A percentile compares a stretch with the other conserved stretches of the same genome.
These are phyloP conservation scores for Musa troglodytarum DNA, from an alignment of 176 grass and related monocot genomes.

Conservation along the genomic window DNA sequence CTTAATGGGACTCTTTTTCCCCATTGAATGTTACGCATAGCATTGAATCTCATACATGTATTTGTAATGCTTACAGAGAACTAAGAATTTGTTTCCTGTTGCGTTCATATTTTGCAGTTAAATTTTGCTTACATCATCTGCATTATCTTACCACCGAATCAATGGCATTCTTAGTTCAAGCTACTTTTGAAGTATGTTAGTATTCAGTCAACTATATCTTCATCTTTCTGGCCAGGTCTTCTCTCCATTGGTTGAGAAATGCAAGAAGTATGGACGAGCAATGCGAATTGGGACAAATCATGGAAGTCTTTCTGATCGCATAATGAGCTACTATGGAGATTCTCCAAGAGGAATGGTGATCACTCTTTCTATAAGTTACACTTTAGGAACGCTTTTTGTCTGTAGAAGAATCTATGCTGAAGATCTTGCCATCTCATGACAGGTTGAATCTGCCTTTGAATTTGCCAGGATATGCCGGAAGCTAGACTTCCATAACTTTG, in stretches of 20 bases:
- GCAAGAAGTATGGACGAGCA: slow-evolving; percentile 92
- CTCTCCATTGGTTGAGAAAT: slow-evolving; percentile 94
- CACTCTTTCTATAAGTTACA: slow-evolving; percentile 18
- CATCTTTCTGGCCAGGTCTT: slow-evolving; percentile 45
- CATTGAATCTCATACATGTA: neutral
- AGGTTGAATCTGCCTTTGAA: slow-evolving; percentile 99
- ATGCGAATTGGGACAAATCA: slow-evolving; percentile 96
- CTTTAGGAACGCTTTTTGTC: slow-evolving; percentile 3
- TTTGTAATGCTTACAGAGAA: too few species aligned
- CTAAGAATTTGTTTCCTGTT: too few species aligned
- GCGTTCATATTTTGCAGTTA: too few species aligned
- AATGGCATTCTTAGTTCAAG: too few species aligned
- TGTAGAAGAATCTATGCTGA: neutral
- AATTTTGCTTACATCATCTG: too few species aligned
- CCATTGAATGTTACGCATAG: neutral
- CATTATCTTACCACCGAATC: too few species aligned
- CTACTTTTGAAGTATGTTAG: neutral
- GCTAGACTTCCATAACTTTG: slow-evolving; percentile 92
- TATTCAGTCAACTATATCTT: neutral
- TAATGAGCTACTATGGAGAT: slow-evolving; percentile 99
- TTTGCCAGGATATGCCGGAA: slow-evolving; percentile 95
- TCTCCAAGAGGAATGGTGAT: slow-evolving; percentile 97
- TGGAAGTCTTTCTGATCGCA: slow-evolving; percentile 96
- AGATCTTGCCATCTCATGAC: slow-evolving; percentile 1
- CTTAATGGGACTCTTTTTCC: neutral